Base-by-base conservation (phyloP, 2,329 filamentous ascomycete genomes). In the Fusarium phyllophilum region DNA sequence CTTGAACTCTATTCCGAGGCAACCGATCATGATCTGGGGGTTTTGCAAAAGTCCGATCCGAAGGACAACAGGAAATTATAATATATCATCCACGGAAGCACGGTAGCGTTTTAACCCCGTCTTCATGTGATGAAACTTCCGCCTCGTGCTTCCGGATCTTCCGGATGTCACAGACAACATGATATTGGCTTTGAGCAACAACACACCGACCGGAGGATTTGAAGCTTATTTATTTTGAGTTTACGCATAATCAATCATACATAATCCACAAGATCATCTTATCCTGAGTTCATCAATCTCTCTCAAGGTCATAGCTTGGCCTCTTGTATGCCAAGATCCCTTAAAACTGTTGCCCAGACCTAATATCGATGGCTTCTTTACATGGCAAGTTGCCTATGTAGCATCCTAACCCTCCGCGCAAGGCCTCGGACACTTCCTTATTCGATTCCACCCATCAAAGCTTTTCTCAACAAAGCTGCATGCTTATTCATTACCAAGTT, bases 101-200 rank as follows among this genome's bases (percentile, higher is more conserved):
- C 66, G 70, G 73, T 54, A 61, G 48, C 48, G 49, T 49, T 51
- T 31, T 55, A 34, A 64, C 45, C 38, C 66, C 62, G 58, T 54
- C 48, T 36, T 31, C 24, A 26, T 33, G 44, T 54, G 20, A 58
- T 39, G 36, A 48, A 48, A 26, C 46, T n/a, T 31, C 55, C 64
- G 60, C 51, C 57, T 57, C 34, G n/a, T 34, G 29, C 54, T 34
- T 54, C 67, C 70, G 61, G 64, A 36, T 42, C 44, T 60, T 62
- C 70, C 68, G 72, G 52, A 42, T 41, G 39, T 68, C 45, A 67
- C 33, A 34, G 39, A 39, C 14, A 33, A 17, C 20, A 46, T 68
- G n/a, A 49, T 34, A 31, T 38, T 60, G 39, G 51, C 34, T 24
- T 39, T 20, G n/a, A 17, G 34, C 45, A 46, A 31, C 5, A 44